phyloP scores from a whole-genome alignment of 148 eudicot species.

The Hydrangea macrophylla region DNA sequence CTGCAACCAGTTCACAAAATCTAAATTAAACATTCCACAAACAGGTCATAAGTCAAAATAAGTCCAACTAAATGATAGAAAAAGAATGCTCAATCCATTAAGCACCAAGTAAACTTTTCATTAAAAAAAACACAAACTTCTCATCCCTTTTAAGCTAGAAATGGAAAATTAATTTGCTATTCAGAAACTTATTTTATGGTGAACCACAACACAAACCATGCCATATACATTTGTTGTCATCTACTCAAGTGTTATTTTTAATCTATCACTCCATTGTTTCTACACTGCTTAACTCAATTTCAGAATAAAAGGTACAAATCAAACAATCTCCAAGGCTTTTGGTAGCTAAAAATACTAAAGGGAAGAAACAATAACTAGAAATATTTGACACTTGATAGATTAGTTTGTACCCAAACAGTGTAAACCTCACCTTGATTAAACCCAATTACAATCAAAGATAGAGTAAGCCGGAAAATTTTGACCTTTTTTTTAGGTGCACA shows the following conservation, averaged over 20 bases:
- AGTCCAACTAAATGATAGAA: not conserved
- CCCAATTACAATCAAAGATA: not conserved
- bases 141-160: not conserved
- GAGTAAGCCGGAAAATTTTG: not conserved
- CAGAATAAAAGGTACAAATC: not conserved
- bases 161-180: not conserved
- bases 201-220: not conserved
- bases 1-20: conserved; percentile 39
- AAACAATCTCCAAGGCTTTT: no score
- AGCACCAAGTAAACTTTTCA: not conserved
- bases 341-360: no score
- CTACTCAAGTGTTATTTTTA: not conserved
- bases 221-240: not conserved
- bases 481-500: not conserved
- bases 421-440: not conserved
- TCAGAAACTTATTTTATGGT: not conserved
- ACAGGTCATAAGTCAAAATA: not conserved
- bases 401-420: not conserved
- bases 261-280: not conserved
- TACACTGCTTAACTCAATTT: not conserved
- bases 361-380: no score
- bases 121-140: not conserved
- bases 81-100: not conserved
- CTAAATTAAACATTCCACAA: not conserved
- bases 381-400: not conserved